Percentiles rank a stretch among this genome's conserved stretches.
Evolutionary conservation across 495 filamentous ascomycete genomes (phyloP).

Genomic region (Aspergillus egyptiacus): DNA sequence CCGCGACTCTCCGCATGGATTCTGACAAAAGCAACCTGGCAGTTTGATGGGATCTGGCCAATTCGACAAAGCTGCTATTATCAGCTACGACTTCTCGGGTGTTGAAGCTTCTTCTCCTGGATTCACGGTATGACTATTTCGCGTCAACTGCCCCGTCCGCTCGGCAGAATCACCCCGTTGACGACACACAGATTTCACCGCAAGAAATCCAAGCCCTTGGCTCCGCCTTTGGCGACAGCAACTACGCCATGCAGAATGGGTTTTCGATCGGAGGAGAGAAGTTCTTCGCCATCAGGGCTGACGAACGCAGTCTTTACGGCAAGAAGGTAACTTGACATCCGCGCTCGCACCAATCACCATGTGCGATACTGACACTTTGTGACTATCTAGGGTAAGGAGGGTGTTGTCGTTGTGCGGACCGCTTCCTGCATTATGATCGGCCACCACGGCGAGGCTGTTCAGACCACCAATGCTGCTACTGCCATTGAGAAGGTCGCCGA

Average conservation of each 20-base stretch:
- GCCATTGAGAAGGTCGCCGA: slow-evolving; percentile 39
- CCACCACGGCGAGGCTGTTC: slow-evolving; percentile 67
- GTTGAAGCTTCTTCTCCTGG: slow-evolving; percentile 68
- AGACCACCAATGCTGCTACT: slow-evolving; percentile 44
- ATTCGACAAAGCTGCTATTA: slow-evolving; percentile 83
- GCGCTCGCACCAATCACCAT: not conserved
- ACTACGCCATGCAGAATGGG: slow-evolving; percentile 42
- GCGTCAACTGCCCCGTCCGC: not conserved
- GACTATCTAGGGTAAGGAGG: slow-evolving; percentile 64
- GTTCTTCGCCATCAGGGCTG: slow-evolving; percentile 66
- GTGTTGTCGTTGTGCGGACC: slow-evolving; percentile 74
- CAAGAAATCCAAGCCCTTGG: slow-evolving; percentile 35
- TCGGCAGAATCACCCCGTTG: slow-evolving; percentile 5
- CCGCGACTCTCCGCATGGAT: slow-evolving; percentile 10
- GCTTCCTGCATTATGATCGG: slow-evolving; percentile 77
- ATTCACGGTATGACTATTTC: slow-evolving; percentile 59
- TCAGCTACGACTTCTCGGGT: slow-evolving; percentile 73
- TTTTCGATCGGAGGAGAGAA: slow-evolving; percentile 64
- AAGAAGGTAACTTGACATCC: slow-evolving; percentile 61
- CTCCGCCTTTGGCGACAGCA: slow-evolving; percentile 27
- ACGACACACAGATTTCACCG: slow-evolving; percentile 29
- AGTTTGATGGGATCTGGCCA: slow-evolving; percentile 81
- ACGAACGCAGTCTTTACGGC: slow-evolving; percentile 74
- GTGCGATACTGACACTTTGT: not conserved
- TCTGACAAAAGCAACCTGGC: slow-evolving; percentile 15